Evolutionary conservation across 352 stramenopile species (phyloP), one percentile per base, ranked within the genome.

Genomic region (Globisporangium nunn): DNA sequence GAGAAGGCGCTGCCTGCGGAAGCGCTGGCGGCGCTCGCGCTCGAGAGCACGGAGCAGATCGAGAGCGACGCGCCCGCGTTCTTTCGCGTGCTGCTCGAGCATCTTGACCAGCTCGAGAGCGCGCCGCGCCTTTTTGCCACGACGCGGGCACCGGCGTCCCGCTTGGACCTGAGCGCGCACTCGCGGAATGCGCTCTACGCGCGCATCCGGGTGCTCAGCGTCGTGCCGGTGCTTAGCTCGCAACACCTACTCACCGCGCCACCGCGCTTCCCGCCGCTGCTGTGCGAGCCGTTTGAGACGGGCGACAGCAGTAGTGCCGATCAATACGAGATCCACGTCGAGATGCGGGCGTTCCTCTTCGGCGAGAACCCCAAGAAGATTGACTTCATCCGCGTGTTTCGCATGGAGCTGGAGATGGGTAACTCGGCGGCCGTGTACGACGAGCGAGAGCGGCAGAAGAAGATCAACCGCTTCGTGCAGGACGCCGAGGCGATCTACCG

Each of bases 341-440:
- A 41, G 12, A 61, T 91, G 31, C 75, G 80, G 4, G 67, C 84
- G 43, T 93, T 88, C 60, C 47, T 95, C 0, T 49, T 76, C 28
- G 85, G 85, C n/a, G 63, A 59, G 17, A 95, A 95, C 39, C 58
- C 61, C 44, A 88, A 88, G 60, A 75, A 84, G 35, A 56, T 91
- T 18, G 71, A 95, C 56, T 70, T 90, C 14, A 62, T 90, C 10
- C 64, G 70, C 33, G 48, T 88, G 1, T 88, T 83, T 53, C 76
- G 78, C 3, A 56, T 78, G 23, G 70, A 93, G 39, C 37, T 91
- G 23, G 71, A 88, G 52, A 64, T 91, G 46, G 82, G 85, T 3
- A 91, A 90, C 59, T 88, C 77, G 10, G 74, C 74, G 0, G 81
- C 80, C 0, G 69, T 84, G 10, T 85, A 87, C 56, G 81, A 95